These are phyloP conservation scores for Petasospora rhodanensis DNA, from an alignment of 1,139 yeast species.

Conservation along the genomic window DNA sequence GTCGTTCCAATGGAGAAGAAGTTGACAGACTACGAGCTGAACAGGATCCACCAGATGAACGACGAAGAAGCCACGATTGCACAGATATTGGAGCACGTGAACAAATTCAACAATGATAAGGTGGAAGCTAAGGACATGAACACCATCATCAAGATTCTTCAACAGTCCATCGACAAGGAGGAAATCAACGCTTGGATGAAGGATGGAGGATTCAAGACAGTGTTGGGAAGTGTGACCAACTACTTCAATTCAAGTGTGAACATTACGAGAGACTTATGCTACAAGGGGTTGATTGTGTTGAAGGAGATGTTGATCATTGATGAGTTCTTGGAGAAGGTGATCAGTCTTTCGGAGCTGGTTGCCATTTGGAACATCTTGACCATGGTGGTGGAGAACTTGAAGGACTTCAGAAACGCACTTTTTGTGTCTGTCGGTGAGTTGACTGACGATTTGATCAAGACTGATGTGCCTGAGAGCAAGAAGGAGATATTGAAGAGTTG, in stretches of 20 bases:
- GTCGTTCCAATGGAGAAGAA: slow-evolving; percentile 6
- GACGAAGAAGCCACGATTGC: slow-evolving; percentile 10
- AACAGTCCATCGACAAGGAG: slow-evolving; percentile 12
- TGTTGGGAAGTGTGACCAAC: slow-evolving; percentile 12
- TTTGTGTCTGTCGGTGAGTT: slow-evolving; percentile 24
- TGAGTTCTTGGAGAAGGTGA: slow-evolving; percentile 10
- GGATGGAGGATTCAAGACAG: slow-evolving; percentile 14
- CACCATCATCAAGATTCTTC: slow-evolving; percentile 16
- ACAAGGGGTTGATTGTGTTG: slow-evolving; percentile 23
- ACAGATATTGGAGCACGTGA: slow-evolving; percentile 5
- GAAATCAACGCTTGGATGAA: slow-evolving; percentile 18
- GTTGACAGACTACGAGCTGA: slow-evolving; percentile 19
- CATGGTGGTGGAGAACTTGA: slow-evolving; percentile 23
- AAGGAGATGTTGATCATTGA: slow-evolving; percentile 22
- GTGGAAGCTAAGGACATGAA: slow-evolving; percentile 14
- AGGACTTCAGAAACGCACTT: slow-evolving; percentile 20
- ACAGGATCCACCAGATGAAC: slow-evolving; percentile 8
- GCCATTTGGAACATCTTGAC: slow-evolving; percentile 20
- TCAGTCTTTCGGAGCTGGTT: slow-evolving; percentile 9
- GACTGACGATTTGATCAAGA: slow-evolving; percentile 18
- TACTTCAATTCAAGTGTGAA: slow-evolving; percentile 21
- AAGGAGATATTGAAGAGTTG: slow-evolving; percentile 17
- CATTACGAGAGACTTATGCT: slow-evolving; percentile 21
- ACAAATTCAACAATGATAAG: slow-evolving; percentile 15
- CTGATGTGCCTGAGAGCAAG: slow-evolving; percentile 7